These are phyloP conservation scores for Arachnomyces sp. DNA, from an alignment of 2,329 filamentous ascomycete species.

Conservation along the genomic window DNA sequence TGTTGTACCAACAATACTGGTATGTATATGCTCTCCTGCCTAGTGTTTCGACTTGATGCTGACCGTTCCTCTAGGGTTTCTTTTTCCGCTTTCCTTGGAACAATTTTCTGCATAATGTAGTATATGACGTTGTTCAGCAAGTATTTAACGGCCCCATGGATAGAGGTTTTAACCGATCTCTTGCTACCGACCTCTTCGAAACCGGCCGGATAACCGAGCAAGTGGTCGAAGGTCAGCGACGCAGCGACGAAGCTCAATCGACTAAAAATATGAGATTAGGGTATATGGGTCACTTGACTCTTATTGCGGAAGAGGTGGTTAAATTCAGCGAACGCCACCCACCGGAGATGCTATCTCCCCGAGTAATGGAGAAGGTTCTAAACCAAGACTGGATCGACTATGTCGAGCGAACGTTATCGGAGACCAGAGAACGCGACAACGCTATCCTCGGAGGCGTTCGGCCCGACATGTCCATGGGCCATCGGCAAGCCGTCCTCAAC, in stretches of 20 bases:
- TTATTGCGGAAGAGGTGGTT: conserved; percentile 96
- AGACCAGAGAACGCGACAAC: conserved; percentile 92
- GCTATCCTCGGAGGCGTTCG: conserved; percentile 94
- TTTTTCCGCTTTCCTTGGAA: conserved; percentile 99
- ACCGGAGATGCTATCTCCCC: conserved; percentile 73
- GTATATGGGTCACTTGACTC: conserved; percentile 95
- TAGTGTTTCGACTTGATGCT: conserved; percentile 2
- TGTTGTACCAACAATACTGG: conserved; percentile 90
- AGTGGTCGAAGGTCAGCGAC: conserved; percentile 82
- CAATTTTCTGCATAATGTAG: conserved; percentile 97
- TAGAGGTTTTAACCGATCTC: conserved; percentile 77
- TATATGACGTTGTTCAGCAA: conserved; percentile 97
- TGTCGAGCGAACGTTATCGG: conserved; percentile 83
- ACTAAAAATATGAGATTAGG: conserved; percentile 84
- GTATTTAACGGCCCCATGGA: conserved; percentile 99
- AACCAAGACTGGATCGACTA: conserved; percentile 88
- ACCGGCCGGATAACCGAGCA: conserved; percentile 80
- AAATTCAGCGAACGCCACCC: conserved; percentile 95
- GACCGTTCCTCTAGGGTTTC: conserved; percentile 58
- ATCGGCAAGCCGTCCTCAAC: conserved; percentile 60
- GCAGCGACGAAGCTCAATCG: conserved; percentile 76
- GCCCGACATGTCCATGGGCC: conserved; percentile 78
- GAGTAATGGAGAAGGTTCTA: conserved; percentile 80
- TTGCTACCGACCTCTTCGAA: conserved; percentile 90
- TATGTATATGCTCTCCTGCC: conserved; percentile 40